Base-by-base conservation (phyloP, 495 filamentous ascomycete species). In the Xylaria castorea region DNA sequence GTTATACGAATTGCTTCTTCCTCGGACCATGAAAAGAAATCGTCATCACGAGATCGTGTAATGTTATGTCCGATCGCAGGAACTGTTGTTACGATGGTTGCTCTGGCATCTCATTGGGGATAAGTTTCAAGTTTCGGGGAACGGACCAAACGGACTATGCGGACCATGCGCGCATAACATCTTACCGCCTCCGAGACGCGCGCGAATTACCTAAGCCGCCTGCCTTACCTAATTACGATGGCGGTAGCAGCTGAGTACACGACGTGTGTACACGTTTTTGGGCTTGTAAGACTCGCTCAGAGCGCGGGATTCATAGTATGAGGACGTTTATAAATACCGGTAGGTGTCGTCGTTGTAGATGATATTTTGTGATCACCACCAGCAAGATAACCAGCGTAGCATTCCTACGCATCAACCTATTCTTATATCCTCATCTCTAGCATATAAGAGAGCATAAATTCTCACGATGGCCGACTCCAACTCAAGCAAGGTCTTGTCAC, bases 401-500 rank as follows among this genome's bases (percentile, higher is more conserved):
- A 46, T 2, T 27, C 32, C 36, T 27, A 7, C 16, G 5, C 32
- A 36, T 34, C 44, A 34, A 34, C 14, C 64, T 42, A 34, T 9
- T 22, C 42, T 12, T 27, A 51, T 22, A 51, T 51, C n/a, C n/a
- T 12, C 48, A 51, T n/a, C 1, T 34, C 20, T 22, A 51, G 25
- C 44, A 51, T 38, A 53, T 34, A 51, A 66, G 3, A 20, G n/a
- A 66, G 30, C 18, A 34, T 7, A 51, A 50, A 7, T n/a, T 22
- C 22, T 66, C 34, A 44, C 14, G 38, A 79, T 79, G 77, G 71
- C 44, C 53, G 63, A 75, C 34, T 48, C 67, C 27, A 60, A 46
- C 22, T 5, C 67, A 14, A 69, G 2, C 67, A 78, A 75, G 53
- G 75, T 77, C 48, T 40, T 80, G 16, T 74, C 76, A 50, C 78